phyloP scores from a whole-genome alignment of 768 basidiomycete genomes.

The Leccinum arenicola region DNA sequence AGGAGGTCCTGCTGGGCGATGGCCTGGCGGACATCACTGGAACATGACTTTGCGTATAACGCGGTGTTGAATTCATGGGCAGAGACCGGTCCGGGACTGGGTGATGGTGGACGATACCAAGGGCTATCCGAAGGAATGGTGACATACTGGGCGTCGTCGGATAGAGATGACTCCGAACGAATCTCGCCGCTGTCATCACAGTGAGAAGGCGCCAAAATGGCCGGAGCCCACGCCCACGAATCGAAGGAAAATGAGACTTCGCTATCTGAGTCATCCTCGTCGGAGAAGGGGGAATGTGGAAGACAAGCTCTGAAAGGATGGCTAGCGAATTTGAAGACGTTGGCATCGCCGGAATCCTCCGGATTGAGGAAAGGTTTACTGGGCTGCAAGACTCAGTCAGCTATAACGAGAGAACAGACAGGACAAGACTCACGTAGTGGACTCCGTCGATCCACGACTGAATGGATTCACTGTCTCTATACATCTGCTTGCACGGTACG shows the following conservation, averaged over 20 bases:
- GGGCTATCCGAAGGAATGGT: conserved; percentile 38
- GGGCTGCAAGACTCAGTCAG: conserved; percentile 13
- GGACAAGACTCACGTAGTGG: conserved; percentile 17
- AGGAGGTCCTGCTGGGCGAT: conserved; percentile 33
- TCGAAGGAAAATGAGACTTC: conserved; percentile 18
- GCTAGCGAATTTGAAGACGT: conserved; percentile 14
- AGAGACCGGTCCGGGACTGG: conserved; percentile 25
- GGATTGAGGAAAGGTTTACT: conserved; percentile 7
- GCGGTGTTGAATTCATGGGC: conserved; percentile 19
- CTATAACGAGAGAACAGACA: not conserved
- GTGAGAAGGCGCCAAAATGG: conserved; percentile 6
- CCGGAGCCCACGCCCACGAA: conserved; percentile 20
- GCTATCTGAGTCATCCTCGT: conserved; percentile 21
- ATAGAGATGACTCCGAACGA: conserved; percentile 15
- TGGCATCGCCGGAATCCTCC: not conserved
- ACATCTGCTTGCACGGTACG: conserved; percentile 18
- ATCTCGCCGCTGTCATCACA: conserved; percentile 23
- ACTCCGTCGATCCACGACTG: conserved; percentile 29
- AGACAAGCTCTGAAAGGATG: conserved; percentile 17
- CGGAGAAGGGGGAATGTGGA: conserved; percentile 22
- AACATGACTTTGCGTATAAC: conserved; percentile 26
- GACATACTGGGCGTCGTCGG: conserved; percentile 38
- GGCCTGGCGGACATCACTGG: conserved; percentile 31
- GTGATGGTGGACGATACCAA: conserved; percentile 35
- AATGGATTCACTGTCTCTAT: conserved; percentile 22